Conservation (phyloP, 805 yeast species). For the Maudiozyma serrabonitensis region DNA sequence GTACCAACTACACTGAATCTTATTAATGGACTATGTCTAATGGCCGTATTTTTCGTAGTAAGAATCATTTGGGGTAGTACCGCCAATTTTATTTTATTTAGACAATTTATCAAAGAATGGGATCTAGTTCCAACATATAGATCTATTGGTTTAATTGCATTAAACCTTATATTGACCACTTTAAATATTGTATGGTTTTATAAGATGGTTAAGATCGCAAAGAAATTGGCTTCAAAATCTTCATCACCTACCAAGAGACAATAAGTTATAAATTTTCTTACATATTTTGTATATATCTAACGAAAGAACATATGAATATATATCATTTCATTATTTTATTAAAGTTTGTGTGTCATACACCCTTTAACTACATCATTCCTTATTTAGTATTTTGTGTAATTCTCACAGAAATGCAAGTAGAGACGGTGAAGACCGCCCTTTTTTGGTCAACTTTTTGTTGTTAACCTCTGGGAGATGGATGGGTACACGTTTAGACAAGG, state of each 20-base stretch:
- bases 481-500: too few relatives aligned
- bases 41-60: slow-evolving; percentile 62
- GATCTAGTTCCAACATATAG: slow-evolving; percentile 37
- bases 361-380: too few relatives aligned
- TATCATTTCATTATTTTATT: too few relatives aligned
- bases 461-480: too few relatives aligned
- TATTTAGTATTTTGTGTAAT: too few relatives aligned
- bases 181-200: slow-evolving; percentile 81
- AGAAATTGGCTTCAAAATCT: slow-evolving; percentile 32
- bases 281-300: not conserved
- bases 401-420: too few relatives aligned
- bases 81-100: slow-evolving; percentile 47
- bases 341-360: too few relatives aligned
- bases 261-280: not conserved
- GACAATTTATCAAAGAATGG: slow-evolving; percentile 38
- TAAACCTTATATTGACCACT: slow-evolving; percentile 54
- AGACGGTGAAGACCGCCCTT: too few relatives aligned
- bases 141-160: slow-evolving; percentile 38
- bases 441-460: too few relatives aligned
- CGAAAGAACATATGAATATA: too few relatives aligned
- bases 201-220: slow-evolving; percentile 76
- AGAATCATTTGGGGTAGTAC: slow-evolving; percentile 83
- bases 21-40: slow-evolving; percentile 63
- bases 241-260: not conserved
- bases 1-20: slow-evolving; percentile 45